phyloP scores from a whole-genome alignment of 208 protist genomes.

The Leishmania mexicana region DNA sequence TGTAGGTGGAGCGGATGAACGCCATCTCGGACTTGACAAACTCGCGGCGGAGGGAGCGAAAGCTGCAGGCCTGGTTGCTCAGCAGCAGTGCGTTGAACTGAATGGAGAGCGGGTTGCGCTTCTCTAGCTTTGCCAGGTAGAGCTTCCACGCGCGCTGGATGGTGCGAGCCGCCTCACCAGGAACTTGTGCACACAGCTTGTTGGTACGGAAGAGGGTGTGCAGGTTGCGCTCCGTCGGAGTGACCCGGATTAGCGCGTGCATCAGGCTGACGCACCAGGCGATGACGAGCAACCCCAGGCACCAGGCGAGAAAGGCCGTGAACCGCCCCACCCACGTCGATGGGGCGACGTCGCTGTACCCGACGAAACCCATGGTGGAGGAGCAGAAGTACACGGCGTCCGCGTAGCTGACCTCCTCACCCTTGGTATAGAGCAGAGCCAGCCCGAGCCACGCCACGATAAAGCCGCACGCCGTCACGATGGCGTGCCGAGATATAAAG shows the following conservation, averaged over 20 bases:
- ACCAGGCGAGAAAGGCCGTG: conserved; percentile 48
- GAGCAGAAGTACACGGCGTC: conserved; percentile 67
- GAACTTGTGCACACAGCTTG: conserved; percentile 54
- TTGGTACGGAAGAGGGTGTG: conserved; percentile 70
- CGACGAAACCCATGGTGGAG: conserved; percentile 51
- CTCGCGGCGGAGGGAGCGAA: conserved; percentile 52
- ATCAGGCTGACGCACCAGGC: conserved; percentile 54
- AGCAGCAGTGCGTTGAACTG: conserved; percentile 70
- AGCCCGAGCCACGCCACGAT: conserved; percentile 36
- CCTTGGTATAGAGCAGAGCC: conserved; percentile 52
- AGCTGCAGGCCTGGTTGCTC: conserved; percentile 45
- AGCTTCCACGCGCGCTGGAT: conserved; percentile 76
- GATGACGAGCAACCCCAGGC: conserved; percentile 47
- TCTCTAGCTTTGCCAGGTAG: conserved; percentile 43
- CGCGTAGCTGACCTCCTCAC: conserved; percentile 39
- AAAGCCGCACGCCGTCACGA: conserved; percentile 30
- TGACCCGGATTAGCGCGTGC: conserved; percentile 41
- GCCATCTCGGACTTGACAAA: conserved; percentile 33
- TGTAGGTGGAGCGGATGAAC: conserved; percentile 55
- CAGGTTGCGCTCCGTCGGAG: conserved; percentile 51
- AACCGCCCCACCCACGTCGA: conserved; percentile 51
- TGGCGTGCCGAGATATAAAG: conserved; percentile 31
- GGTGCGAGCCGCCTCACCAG: conserved; percentile 54
- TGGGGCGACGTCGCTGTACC: conserved; percentile 57
- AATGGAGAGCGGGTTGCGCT: conserved; percentile 36